Evolutionary conservation across 371 early-diverging fungal species (phyloP).

Genomic region (Polyrhizophydium stewartii): DNA sequence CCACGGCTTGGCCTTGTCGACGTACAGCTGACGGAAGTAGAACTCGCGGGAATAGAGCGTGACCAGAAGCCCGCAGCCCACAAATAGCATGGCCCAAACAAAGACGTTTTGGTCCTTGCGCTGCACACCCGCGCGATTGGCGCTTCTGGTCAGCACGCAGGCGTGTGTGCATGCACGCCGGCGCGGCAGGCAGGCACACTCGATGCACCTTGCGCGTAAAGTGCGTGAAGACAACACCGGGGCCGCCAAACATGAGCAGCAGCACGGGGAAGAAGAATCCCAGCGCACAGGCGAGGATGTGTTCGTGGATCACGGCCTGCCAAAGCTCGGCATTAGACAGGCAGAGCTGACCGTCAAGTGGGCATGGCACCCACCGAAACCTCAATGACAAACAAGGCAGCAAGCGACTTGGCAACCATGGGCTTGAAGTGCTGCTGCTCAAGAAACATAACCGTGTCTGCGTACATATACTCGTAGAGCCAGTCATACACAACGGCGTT

Average conservation of each 20-base stretch:
- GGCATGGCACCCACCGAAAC: conserved; percentile 11
- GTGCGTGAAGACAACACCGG: conserved; percentile 5
- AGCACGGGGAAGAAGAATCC: conserved; percentile 22
- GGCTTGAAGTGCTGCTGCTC: conserved; percentile 6
- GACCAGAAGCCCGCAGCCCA: conserved; percentile 14
- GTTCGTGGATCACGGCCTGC: conserved; percentile 23
- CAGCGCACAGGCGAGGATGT: conserved; percentile 18
- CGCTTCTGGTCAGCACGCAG: too few species aligned
- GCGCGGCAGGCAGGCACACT: too few species aligned
- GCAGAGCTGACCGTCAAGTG: too few species aligned
- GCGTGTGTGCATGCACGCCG: conserved; percentile 5
- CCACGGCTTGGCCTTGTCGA: background rate
- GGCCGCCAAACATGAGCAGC: conserved; percentile 25
- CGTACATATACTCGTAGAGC: conserved; percentile 35
- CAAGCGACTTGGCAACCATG: conserved; percentile 1
- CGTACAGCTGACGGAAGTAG: conserved; percentile 6
- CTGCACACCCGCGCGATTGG: too few species aligned
- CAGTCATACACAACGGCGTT: conserved; percentile 44
- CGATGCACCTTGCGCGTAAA: too few species aligned
- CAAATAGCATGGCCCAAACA: conserved; percentile 19
- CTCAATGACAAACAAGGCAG: conserved; percentile 18
- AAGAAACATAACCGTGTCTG: conserved; percentile 17
- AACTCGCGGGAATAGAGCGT: conserved; percentile 17
- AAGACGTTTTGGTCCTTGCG: conserved; percentile 8
- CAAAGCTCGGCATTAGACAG: too few species aligned